A percentile compares a stretch with the other conserved stretches of the same genome.
phyloP scores from a whole-genome alignment of 2,329 filamentous ascomycete genomes.

The Aspergillus carbonarius region DNA sequence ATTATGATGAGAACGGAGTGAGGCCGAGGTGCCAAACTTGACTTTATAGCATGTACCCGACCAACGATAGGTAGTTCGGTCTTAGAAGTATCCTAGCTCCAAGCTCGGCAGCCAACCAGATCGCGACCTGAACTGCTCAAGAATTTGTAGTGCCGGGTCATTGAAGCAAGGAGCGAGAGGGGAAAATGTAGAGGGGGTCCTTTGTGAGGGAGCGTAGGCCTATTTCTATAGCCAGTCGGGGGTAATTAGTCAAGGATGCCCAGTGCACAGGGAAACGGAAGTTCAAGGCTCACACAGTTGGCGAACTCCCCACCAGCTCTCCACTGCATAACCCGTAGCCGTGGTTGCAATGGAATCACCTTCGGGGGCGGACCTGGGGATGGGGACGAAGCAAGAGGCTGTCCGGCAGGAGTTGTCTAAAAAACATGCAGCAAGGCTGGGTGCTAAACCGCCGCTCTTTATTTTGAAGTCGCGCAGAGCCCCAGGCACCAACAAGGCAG shows the following conservation, averaged over 20 bases:
- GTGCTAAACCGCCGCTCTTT: constrained; percentile 21
- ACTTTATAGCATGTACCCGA: background rate
- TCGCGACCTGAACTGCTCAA: background rate
- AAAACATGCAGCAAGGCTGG: constrained; percentile 32
- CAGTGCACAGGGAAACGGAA: background rate
- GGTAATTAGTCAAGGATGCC: constrained; percentile 11
- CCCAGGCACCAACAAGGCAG: constrained; percentile 35
- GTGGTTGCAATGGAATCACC: constrained; percentile 14
- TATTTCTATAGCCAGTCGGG: constrained; percentile 15
- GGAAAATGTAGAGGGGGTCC: constrained; percentile 1
- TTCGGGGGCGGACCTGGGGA: constrained; percentile 21
- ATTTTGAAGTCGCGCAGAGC: constrained; percentile 20
- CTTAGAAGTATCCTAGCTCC: constrained; percentile 1
- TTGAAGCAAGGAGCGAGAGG: constrained; percentile 18
- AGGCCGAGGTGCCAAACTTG: background rate
- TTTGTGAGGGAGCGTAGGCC: constrained; percentile 2
- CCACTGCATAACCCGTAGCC: constrained; percentile 16
- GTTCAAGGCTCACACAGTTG: constrained; percentile 29
- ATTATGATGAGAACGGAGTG: background rate
- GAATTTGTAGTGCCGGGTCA: constrained; percentile 5
- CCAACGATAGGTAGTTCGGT: background rate
- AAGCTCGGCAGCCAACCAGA: constrained; percentile 5
- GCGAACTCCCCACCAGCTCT: constrained; percentile 24
- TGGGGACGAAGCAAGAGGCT: constrained; percentile 24
- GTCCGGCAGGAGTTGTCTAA: constrained; percentile 33